phyloP scores from a whole-genome alignment of 371 early-diverging fungal species.

The Funneliformis caledonium region DNA sequence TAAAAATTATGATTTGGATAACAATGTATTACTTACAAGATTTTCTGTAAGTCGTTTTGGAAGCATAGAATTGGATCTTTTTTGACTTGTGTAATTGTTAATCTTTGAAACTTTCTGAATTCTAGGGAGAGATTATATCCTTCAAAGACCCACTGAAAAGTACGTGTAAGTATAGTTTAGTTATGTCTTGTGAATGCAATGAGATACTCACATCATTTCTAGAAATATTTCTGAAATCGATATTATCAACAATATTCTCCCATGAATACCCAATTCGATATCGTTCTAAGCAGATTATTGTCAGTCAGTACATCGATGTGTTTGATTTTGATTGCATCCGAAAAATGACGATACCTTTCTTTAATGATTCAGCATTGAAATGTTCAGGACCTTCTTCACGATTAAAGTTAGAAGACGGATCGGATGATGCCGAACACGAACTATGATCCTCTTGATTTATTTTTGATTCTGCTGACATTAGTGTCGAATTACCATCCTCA shows the following conservation, averaged over 20 bases:
- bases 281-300: conserved; percentile 35
- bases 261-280: conserved; percentile 20
- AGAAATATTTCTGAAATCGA: conserved; percentile 18
- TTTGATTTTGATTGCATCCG: neutral
- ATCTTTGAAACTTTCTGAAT: conserved; percentile 34
- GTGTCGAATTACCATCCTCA: too few relatives aligned
- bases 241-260: conserved; percentile 23
- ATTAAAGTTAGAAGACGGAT: neutral
- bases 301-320: neutral
- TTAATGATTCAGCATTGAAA: neutral
- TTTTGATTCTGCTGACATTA: too few relatives aligned
- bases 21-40: conserved; percentile 30
- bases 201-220: conserved; percentile 37
- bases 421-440: too few relatives aligned
- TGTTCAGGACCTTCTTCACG: conserved; percentile 13
- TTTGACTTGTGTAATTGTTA: conserved; percentile 24
- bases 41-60: conserved; percentile 20
- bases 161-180: neutral
- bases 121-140: conserved; percentile 26
- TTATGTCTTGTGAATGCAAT: neutral
- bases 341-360: conserved; percentile 20
- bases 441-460: conserved; percentile 21
- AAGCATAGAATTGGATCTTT: conserved; percentile 32
- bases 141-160: conserved; percentile 35
- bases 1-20: neutral